Conservation (phyloP, 1,139 yeast species). For the Debaryomycetaceae sp. region DNA sequence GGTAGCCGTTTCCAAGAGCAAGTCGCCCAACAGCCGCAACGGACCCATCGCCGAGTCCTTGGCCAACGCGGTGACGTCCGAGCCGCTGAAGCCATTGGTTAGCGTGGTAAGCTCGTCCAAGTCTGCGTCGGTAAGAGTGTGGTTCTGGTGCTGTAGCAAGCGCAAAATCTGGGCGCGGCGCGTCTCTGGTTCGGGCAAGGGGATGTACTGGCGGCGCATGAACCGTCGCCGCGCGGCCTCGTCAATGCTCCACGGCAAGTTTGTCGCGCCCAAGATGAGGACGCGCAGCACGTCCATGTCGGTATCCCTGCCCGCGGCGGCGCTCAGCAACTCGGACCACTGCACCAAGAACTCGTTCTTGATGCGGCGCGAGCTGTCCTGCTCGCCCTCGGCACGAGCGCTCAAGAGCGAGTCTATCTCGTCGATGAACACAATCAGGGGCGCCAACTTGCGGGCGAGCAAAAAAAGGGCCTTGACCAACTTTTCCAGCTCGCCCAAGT, state of each 20-base stretch:
- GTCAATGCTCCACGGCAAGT: conserved; percentile 95
- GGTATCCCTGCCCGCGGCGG: conserved; percentile 68
- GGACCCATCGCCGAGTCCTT: conserved; percentile 99
- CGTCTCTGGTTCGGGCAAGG: conserved; percentile 84
- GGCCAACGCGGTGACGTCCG: conserved; percentile 90
- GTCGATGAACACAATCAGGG: conserved; percentile 90
- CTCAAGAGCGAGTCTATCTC: conserved; percentile 90
- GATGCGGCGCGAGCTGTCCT: conserved; percentile 83
- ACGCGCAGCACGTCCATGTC: conserved; percentile 50
- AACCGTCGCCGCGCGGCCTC: conserved; percentile 96
- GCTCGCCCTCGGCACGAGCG: conserved; percentile 79
- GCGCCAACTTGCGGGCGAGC: conserved; percentile 78
- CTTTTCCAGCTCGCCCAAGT: conserved; percentile 89
- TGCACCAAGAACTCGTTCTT: conserved; percentile 92
- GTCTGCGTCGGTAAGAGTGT: conserved; percentile 56
- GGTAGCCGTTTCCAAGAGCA: conserved; percentile 71
- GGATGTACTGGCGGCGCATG: conserved; percentile 88
- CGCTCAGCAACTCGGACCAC: conserved; percentile 90
- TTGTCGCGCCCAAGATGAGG: conserved; percentile 89
- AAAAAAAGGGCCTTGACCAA: conserved; percentile 81
- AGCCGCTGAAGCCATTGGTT: conserved; percentile 83
- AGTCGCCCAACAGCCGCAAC: conserved; percentile 79
- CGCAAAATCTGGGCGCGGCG: conserved; percentile 62
- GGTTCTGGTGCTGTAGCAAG: conserved; percentile 65
- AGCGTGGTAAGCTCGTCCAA: conserved; percentile 45